Percentiles rank a stretch among this genome's conserved stretches.
phyloP scores from a whole-genome alignment of 2,329 filamentous ascomycete species.

The Nannizzia gypsea region DNA sequence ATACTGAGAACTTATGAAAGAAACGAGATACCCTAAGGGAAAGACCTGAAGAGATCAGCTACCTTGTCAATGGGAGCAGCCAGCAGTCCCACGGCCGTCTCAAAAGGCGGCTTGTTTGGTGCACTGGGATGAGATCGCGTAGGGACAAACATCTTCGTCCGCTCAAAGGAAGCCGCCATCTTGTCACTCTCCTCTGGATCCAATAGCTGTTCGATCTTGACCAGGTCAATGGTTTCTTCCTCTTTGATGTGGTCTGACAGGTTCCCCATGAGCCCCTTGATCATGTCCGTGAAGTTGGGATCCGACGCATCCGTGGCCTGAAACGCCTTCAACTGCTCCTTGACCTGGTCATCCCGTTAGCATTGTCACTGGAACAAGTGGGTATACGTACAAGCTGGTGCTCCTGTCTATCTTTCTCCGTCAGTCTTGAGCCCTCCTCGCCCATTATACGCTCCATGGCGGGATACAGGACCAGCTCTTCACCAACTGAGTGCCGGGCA shows the following conservation, averaged over 20 bases:
- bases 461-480: constrained; percentile 43
- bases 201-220: constrained; percentile 37
- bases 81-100: constrained; percentile 44
- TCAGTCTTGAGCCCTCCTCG: constrained; percentile 31
- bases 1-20: too few species aligned
- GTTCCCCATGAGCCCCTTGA: constrained; percentile 35
- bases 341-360: constrained; percentile 32
- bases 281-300: constrained; percentile 33
- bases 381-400: constrained; percentile 31
- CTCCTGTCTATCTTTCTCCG: constrained; percentile 38
- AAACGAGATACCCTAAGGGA: constrained; percentile 25
- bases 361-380: neutral
- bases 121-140: constrained; percentile 41
- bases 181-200: constrained; percentile 24
- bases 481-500: constrained; percentile 38
- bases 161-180: constrained; percentile 35
- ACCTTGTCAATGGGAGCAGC: constrained; percentile 47
- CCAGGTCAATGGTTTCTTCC: constrained; percentile 42
- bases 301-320: constrained; percentile 35
- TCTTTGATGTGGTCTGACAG: constrained; percentile 39
- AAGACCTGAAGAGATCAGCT: constrained; percentile 45
- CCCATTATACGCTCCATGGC: constrained; percentile 38
- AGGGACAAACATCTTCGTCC: constrained; percentile 45
- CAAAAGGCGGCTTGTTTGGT: constrained; percentile 44
- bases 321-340: constrained; percentile 40